These are phyloP conservation scores for Ceratocystis harringtonii DNA, from an alignment of 2,329 filamentous ascomycete genomes.

Conservation along the genomic window DNA sequence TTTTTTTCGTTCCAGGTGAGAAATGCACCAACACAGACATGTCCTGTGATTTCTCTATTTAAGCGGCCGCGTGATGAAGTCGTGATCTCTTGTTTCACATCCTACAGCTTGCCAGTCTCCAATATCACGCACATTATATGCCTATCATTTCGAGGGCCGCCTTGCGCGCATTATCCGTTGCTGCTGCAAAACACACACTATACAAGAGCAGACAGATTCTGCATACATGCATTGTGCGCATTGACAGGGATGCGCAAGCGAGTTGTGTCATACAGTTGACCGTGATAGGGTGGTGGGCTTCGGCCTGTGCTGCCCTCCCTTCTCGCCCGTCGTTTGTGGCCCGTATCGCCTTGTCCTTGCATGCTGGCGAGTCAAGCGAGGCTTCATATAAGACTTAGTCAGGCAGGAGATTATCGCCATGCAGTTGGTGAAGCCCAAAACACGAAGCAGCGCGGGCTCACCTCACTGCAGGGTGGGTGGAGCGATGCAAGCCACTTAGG, in stretches of 20 bases:
- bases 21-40: background rate
- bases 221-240: background rate
- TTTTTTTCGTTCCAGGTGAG: too few species aligned
- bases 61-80: background rate
- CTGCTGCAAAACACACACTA: background rate
- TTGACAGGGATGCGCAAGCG: background rate
- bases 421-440: background rate
- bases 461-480: background rate
- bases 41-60: background rate
- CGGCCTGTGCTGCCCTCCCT: background rate
- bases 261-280: background rate
- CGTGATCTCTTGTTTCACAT: background rate
- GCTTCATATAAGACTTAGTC: background rate
- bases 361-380: background rate
- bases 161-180: background rate
- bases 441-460: background rate
- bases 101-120: background rate
- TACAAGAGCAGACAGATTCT: background rate
- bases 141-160: background rate
- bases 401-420: background rate
- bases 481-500: background rate
- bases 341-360: background rate
- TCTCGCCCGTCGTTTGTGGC: background rate
- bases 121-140: background rate
- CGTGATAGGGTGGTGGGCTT: background rate